These are phyloP conservation scores for Aaosphaeria pasadenensis DNA, from an alignment of 2,329 filamentous ascomycete species.

Conservation along the genomic window DNA sequence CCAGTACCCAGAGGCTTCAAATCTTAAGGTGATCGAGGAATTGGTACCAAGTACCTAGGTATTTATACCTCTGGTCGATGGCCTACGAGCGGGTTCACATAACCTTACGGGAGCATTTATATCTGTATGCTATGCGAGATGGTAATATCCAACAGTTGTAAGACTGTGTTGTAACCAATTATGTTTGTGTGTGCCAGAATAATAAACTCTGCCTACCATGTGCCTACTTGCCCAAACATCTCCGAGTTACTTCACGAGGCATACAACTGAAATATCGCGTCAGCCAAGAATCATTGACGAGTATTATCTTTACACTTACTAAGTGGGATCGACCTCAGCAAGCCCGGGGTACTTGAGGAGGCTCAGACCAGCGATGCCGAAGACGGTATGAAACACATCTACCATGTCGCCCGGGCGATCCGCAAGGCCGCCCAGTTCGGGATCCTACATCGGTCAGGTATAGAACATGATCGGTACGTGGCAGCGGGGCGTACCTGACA, in stretches of 20 bases:
- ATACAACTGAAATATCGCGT: slow-evolving; percentile 33
- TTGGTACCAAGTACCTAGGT: too few species aligned
- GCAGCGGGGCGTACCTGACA: slow-evolving; percentile 61
- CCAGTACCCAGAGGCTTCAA: too few species aligned
- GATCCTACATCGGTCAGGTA: slow-evolving; percentile 52
- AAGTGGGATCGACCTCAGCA: slow-evolving; percentile 80
- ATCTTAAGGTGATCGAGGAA: too few species aligned
- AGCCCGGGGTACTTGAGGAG: slow-evolving; percentile 75
- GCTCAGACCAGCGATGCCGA: slow-evolving; percentile 84
- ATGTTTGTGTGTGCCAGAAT: too few species aligned
- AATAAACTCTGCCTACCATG: not conserved
- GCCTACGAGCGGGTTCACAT: too few species aligned
- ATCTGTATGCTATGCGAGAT: too few species aligned
- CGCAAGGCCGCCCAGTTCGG: slow-evolving; percentile 77
- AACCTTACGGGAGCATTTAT: too few species aligned
- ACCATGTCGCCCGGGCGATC: slow-evolving; percentile 93
- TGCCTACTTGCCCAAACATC: slow-evolving; percentile 27
- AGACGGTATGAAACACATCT: slow-evolving; percentile 93
- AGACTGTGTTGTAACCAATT: too few species aligned
- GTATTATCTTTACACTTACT: slow-evolving; percentile 51
- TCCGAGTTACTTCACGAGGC: slow-evolving; percentile 36
- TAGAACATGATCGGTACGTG: not conserved
- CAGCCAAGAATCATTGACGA: not conserved
- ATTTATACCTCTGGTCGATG: too few species aligned
- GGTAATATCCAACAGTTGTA: too few species aligned